phyloP scores from a whole-genome alignment of 306 rosid species.

The Rosa chinensis region DNA sequence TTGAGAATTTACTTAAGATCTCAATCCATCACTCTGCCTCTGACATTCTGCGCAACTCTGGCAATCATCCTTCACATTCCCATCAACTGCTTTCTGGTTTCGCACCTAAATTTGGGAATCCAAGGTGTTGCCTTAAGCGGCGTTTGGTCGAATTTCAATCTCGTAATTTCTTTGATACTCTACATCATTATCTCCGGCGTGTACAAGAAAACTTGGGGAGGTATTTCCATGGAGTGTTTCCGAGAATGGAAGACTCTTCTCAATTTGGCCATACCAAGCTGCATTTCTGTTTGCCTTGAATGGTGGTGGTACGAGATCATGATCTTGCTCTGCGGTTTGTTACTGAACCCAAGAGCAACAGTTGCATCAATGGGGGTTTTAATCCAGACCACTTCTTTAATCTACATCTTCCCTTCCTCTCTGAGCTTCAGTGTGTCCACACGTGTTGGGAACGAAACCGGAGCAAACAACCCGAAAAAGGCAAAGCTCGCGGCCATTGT shows the following conservation, averaged over 20 bases:
- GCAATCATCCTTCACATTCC: slow-evolving; percentile 79
- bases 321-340: slow-evolving; percentile 74
- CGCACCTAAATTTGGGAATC: slow-evolving; percentile 55
- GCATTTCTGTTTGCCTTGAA: slow-evolving; percentile 86
- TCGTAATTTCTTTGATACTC: slow-evolving; percentile 54
- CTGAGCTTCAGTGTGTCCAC: slow-evolving; percentile 87
- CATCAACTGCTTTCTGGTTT: slow-evolving; percentile 61
- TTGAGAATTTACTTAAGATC: slow-evolving; percentile 74
- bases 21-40: slow-evolving; percentile 88
- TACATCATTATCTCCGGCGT: slow-evolving; percentile 54
- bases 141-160: slow-evolving; percentile 72
- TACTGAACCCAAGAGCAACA: slow-evolving; percentile 60
- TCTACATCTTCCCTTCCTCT: slow-evolving; percentile 86
- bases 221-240: slow-evolving; percentile 57
- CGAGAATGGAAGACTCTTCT: slow-evolving; percentile 59
- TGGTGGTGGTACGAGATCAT: slow-evolving; percentile 99
- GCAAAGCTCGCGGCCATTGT: slow-evolving; percentile 72
- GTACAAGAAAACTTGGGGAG: slow-evolving; percentile 67
- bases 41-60: slow-evolving; percentile 63
- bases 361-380: slow-evolving; percentile 94
- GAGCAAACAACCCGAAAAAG: slow-evolving; percentile 62
- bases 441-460: slow-evolving; percentile 78
- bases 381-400: slow-evolving; percentile 80
- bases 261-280: slow-evolving; percentile 75
- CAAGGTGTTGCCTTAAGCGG: slow-evolving; percentile 80